Evolutionary conservation across 2,329 filamentous ascomycete species (phyloP).

Genomic region (Lachnellula occidentalis): DNA sequence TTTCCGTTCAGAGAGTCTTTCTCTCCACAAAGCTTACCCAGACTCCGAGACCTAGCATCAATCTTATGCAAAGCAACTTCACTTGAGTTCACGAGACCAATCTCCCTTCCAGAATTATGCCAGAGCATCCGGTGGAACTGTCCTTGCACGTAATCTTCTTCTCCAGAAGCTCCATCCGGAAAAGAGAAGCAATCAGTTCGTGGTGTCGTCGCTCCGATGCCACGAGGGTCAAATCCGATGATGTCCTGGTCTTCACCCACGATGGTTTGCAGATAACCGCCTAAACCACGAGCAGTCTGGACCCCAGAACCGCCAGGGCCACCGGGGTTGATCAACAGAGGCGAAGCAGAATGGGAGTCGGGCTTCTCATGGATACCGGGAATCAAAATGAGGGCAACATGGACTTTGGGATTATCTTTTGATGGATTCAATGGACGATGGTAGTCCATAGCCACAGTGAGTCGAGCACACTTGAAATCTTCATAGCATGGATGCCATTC

Average conservation of each 20-base stretch:
- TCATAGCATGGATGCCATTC: slow-evolving; percentile 40
- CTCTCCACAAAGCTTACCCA: slow-evolving; percentile 38
- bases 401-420: slow-evolving; percentile 24
- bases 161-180: slow-evolving; percentile 29
- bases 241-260: slow-evolving; percentile 39
- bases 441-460: slow-evolving; percentile 45
- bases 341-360: slow-evolving; percentile 33
- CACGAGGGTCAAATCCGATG: slow-evolving; percentile 45
- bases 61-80: slow-evolving; percentile 41
- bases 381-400: slow-evolving; percentile 24
- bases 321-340: slow-evolving; percentile 42
- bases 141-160: slow-evolving; percentile 37
- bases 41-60: slow-evolving; percentile 38
- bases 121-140: slow-evolving; percentile 21
- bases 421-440: slow-evolving; percentile 35
- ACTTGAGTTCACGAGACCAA: slow-evolving; percentile 42
- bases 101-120: slow-evolving; percentile 8
- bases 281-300: slow-evolving; percentile 25
- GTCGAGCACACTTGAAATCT: slow-evolving; percentile 36
- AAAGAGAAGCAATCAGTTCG: slow-evolving; percentile 46
- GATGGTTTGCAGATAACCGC: slow-evolving; percentile 31
- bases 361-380: slow-evolving; percentile 17
- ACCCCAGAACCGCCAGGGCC: slow-evolving; percentile 42
- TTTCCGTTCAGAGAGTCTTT: slow-evolving; percentile 24
- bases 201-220: slow-evolving; percentile 46